phyloP scores from a whole-genome alignment of 805 yeast species.

The Barnettozyma botsteinii region DNA sequence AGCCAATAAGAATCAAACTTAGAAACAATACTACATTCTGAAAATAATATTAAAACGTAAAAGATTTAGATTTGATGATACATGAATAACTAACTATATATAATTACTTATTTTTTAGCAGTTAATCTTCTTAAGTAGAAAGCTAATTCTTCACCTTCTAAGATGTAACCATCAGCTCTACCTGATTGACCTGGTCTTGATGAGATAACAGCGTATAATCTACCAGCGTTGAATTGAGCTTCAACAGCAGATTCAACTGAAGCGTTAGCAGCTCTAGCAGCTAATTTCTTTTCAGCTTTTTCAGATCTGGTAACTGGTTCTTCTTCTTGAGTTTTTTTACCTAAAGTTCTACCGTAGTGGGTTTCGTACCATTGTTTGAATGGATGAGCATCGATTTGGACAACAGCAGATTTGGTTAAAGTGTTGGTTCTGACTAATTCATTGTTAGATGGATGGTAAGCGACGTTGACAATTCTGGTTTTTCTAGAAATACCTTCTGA shows the following conservation, averaged over 20 bases:
- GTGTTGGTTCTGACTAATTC: constrained; percentile 99
- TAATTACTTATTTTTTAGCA: constrained; percentile 81
- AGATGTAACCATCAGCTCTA: constrained; percentile 99
- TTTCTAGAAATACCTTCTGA: constrained; percentile 98
- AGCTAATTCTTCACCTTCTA: constrained; percentile 99
- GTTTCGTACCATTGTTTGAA: constrained; percentile 99
- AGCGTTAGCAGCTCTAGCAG: constrained; percentile 82
- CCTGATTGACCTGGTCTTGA: constrained; percentile 99
- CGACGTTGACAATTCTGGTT: constrained; percentile 98
- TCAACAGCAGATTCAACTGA: constrained; percentile 87
- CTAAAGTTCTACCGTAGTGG: constrained; percentile 92
- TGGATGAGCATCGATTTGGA: constrained; percentile 99
- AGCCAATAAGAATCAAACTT: too few relatives aligned
- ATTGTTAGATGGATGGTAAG: constrained; percentile 99
- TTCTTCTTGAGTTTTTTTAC: constrained; percentile 63
- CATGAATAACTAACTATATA: constrained; percentile 17
- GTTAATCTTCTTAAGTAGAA: constrained; percentile 99
- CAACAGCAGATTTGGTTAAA: constrained; percentile 97
- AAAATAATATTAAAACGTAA: constrained; percentile 17
- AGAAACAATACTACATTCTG: too few relatives aligned
- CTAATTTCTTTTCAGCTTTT: constrained; percentile 86
- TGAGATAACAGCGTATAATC: constrained; percentile 96
- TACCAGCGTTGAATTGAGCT: constrained; percentile 97
- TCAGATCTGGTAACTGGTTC: constrained; percentile 64
- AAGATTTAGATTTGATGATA: constrained; percentile 24